Evolutionary conservation across 192 early-diverging fungal genomes (phyloP).

Genomic region (Dimargaris xerosporica): DNA sequence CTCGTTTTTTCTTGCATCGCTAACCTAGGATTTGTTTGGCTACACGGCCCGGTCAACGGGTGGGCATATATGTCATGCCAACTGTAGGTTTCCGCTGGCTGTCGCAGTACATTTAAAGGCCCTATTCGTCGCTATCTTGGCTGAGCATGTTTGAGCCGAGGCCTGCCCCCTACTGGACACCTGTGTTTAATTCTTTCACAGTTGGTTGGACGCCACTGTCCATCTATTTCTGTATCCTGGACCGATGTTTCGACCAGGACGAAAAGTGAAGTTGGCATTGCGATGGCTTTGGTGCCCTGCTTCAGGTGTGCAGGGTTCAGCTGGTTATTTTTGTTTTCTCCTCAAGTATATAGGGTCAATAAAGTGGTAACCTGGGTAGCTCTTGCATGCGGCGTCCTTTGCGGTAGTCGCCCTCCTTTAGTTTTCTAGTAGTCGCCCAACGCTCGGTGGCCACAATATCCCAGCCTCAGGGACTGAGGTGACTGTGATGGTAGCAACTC

Average conservation of each 20-base stretch:
- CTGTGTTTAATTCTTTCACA: not conserved
- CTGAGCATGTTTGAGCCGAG: not conserved
- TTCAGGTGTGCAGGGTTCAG: not conserved
- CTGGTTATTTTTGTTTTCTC: too few species aligned
- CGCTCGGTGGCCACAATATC: not conserved
- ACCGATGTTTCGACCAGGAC: not conserved
- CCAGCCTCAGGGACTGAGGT: too few species aligned
- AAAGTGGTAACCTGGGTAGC: not conserved
- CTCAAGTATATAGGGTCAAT: not conserved
- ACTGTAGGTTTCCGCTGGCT: slow-evolving; percentile 63
- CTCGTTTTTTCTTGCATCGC: not conserved
- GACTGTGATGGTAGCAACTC: too few species aligned
- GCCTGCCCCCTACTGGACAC: not conserved
- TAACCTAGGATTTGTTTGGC: not conserved
- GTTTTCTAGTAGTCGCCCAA: not conserved
- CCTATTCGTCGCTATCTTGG: not conserved
- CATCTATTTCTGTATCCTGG: not conserved
- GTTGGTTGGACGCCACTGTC: not conserved
- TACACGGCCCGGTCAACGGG: slow-evolving; percentile 11
- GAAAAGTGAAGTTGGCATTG: not conserved
- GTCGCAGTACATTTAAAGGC: slow-evolving; percentile 64
- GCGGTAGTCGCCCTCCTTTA: not conserved
- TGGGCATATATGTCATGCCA: not conserved
- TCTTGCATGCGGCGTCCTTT: not conserved
- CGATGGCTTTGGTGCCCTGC: not conserved